Percentiles rank a stretch among this genome's conserved stretches.
Evolutionary conservation across 2,329 filamentous ascomycete genomes (phyloP).

Genomic region (Plenodomus tracheiphilus): DNA sequence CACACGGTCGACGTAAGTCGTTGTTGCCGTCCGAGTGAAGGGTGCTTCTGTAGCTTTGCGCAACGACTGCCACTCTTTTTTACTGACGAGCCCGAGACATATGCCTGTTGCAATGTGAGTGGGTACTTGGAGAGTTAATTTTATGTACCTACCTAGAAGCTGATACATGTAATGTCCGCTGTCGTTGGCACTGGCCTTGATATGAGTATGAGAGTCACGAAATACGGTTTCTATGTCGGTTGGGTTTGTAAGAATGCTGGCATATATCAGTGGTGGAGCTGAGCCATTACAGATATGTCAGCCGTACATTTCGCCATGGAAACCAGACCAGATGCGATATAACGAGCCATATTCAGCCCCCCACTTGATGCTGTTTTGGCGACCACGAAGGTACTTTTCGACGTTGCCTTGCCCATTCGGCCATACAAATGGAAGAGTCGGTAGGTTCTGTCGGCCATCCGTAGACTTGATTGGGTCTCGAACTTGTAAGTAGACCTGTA

Average conservation of each 20-base stretch:
- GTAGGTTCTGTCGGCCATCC: constrained; percentile 3
- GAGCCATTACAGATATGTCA: background rate
- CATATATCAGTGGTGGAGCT: background rate
- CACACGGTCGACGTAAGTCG: constrained; percentile 4
- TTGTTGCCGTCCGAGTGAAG: constrained; percentile 15
- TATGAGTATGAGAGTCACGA: constrained; percentile 50
- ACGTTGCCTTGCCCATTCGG: constrained; percentile 39
- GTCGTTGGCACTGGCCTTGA: constrained; percentile 49
- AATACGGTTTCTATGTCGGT: constrained; percentile 37
- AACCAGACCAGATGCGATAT: constrained; percentile 45
- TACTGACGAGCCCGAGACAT: constrained; percentile 50
- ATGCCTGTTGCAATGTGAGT: too few relatives aligned
- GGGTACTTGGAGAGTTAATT: too few relatives aligned
- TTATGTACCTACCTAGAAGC: too few relatives aligned
- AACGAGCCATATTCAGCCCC: constrained; percentile 36
- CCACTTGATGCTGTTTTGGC: constrained; percentile 41
- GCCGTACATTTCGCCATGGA: constrained; percentile 46
- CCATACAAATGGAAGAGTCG: constrained; percentile 18
- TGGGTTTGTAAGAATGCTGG: constrained; percentile 16
- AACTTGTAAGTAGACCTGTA: constrained; percentile 4
- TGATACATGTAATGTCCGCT: constrained; percentile 47
- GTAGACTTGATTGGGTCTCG: constrained; percentile 9
- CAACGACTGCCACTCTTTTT: constrained; percentile 32
- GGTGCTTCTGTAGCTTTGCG: constrained; percentile 20
- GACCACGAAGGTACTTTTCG: constrained; percentile 48